Evolutionary conservation across 306 rosid species (phyloP).

Genomic region (Castanea mollissima): DNA sequence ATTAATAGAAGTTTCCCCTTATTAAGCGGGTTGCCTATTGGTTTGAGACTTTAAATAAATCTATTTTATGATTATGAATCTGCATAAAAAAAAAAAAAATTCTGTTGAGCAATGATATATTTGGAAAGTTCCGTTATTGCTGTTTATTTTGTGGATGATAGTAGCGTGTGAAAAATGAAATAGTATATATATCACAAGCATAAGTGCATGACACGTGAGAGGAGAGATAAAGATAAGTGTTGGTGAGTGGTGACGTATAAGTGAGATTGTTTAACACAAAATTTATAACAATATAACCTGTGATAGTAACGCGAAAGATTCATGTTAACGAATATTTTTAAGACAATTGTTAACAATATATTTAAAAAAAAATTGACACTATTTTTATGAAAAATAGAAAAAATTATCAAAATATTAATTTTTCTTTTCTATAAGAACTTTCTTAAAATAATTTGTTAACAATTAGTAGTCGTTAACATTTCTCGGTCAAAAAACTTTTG

Average conservation of each 20-base stretch:
- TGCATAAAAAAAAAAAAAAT: not conserved
- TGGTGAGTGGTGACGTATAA: constrained; percentile 11
- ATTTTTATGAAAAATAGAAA: fast-evolving
- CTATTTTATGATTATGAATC: not conserved
- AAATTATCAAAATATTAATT: fast-evolving
- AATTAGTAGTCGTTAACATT: too few relatives aligned
- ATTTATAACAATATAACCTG: too few relatives aligned
- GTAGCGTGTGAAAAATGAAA: not conserved
- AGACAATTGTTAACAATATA: fast-evolving
- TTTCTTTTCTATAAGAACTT: not conserved
- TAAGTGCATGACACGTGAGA: not conserved
- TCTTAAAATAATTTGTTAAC: fast-evolving
- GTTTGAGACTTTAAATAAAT: not conserved
- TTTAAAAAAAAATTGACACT: fast-evolving
- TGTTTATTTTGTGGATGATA: not conserved
- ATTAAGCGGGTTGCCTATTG: not conserved
- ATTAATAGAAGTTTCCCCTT: not conserved
- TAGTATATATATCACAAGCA: not conserved
- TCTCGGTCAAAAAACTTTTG: not conserved
- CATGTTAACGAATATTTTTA: fast-evolving
- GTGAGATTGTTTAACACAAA: not conserved
- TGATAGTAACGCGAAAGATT: fast-evolving
- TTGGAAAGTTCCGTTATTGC: not conserved
- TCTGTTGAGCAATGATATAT: not conserved
- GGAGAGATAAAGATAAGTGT: not conserved